Evolutionary conservation across 2,329 filamentous ascomycete genomes (phyloP), one percentile per base, ranked within the genome.

Genomic region (Aspergillus proliferans): DNA sequence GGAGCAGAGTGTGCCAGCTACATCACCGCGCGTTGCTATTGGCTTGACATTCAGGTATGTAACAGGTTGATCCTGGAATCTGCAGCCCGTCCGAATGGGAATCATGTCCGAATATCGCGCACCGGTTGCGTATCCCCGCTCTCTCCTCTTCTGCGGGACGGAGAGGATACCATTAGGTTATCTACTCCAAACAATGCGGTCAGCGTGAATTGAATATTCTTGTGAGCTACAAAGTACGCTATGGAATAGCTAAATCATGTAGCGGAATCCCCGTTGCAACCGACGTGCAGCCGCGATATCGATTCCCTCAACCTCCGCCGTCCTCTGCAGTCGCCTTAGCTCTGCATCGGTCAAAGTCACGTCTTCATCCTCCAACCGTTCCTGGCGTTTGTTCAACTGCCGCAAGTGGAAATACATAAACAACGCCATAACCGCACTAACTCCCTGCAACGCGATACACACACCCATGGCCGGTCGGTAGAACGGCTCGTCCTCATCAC

Each of bases 261-360:
- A 82, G 28, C 79, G 65, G 62, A 79, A 81, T 1, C 78, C 78
- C 65, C 76, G 77, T 62, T 81, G 77, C 63, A 79, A 52, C 45
- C 64, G 62, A 47, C 77, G 69, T 33, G 78, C 78, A 9, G 72
- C 70, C 0, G 69, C 73, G 49, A 80, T 53, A 51, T 74, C 71
- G 40, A 80, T 72, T 0, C 75, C 75, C 58, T 81, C 77, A 18
- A 76, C 52, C 51, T 79, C 73, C 0, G 76, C 78, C 15, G 77
- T 79, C 57, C 71, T 71, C 58, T 74, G 65, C 57, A 81, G 55
- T 48, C 66, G 72, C 48, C 57, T 66, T 51, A 78, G 46, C 45
- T 81, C 78, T 47, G 69, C 71, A 26, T 75, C 71, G 0, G 69
- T 73, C 45, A 82, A 61, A 46, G 65, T 60, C 0, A 66, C 59